phyloP scores from a whole-genome alignment of 2,329 filamentous ascomycete species.

The Phialophora verrucosa region DNA sequence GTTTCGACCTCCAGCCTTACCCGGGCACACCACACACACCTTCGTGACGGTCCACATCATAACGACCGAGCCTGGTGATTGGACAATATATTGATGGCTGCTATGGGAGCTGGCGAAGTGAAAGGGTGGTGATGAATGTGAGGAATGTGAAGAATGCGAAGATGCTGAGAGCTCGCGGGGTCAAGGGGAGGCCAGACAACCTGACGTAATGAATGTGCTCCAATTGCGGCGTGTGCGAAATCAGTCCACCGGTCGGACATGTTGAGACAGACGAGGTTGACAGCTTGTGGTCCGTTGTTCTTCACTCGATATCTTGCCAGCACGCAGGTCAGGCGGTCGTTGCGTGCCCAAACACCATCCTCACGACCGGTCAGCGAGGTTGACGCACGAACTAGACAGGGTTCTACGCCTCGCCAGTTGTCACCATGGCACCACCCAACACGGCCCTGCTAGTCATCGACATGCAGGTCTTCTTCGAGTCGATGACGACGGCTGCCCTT shows the following conservation, averaged over 20 bases:
- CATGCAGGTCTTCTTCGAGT: conserved; percentile 49
- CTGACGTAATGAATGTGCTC: neutral
- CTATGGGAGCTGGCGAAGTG: neutral
- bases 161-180: neutral
- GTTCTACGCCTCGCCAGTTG: neutral
- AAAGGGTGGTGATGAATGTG: neutral
- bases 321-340: neutral
- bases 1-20: conserved; percentile 13
- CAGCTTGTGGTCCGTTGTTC: neutral
- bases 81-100: neutral
- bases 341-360: conserved; percentile 16
- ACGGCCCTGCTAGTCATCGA: conserved; percentile 51
- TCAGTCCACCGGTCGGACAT: neutral
- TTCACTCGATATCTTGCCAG: neutral
- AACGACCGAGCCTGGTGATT: neutral
- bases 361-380: neutral
- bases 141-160: neutral
- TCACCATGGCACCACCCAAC: conserved; percentile 23
- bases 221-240: neutral
- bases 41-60: neutral
- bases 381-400: conserved; percentile 3
- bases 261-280: neutral
- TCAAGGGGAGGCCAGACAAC: neutral
- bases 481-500: conserved; percentile 45
- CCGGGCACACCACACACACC: neutral